Base-by-base conservation (phyloP, 495 filamentous ascomycete species). In the Aspergillus baeticus region DNA sequence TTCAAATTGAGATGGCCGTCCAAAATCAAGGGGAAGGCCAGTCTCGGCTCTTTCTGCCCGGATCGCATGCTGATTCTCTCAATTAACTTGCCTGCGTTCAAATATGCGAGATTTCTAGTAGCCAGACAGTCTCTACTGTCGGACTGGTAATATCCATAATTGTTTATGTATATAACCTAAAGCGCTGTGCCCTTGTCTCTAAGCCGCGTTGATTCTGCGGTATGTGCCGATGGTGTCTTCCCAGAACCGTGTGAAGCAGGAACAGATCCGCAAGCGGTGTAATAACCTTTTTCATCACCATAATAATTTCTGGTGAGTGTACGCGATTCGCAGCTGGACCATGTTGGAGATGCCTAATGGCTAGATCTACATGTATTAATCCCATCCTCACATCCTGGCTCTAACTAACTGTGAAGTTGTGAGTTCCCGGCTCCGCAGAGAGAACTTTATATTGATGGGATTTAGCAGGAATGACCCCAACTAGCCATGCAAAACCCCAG, bases 271-370 rank as follows among this genome's bases (percentile, higher is more conserved):
- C 1, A 65, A 65, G 50, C 52, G 59, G 14, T 45, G 56, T 8
- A 57, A 62, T 37, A 62, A 65, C 29, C 21, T 65, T 8, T 41
- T 65, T 21, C 53, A 49, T 31, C 53, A 51, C 13, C 45, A 56
- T 13, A 60, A 62, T 54, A 50, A 59, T 65, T n/a, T 65, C 45
- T 59, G 54, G 47, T 48, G 35, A 5, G 18, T 62, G n/a, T 65
- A 65, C 39, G 41, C 20, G 2, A 65, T 65, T n/a, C 15, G 14
- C 6, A 59, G 46, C 6, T 63, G 56, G 60, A 10, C 53, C 8
- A 33, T 49, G 6, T 34, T 59, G 51, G 45, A 58, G 33, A 63
- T 59, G 56, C 60, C 56, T 17, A 59, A 53, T 20, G 52, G 60
- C 35, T 26, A 51, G 17, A 56, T 59, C 10, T 59, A 59, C 21